Base-by-base conservation (phyloP, 2,329 filamentous ascomycete species). In the Byssoonygena ceratinophila region DNA sequence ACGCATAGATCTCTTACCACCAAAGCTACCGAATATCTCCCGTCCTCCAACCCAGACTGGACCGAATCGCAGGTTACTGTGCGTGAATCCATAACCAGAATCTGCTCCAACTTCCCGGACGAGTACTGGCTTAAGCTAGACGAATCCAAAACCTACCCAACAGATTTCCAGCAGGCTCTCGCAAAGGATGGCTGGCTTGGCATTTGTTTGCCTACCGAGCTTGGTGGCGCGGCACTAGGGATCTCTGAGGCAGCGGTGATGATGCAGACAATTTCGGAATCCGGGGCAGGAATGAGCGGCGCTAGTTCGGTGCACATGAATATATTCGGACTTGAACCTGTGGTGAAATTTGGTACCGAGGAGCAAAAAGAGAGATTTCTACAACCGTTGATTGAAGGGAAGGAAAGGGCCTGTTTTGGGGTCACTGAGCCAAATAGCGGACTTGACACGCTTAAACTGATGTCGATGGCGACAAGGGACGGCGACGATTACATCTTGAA, bases 381-480 rank as follows among this genome's bases (percentile, higher is more conserved):
- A 12, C 87, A 87, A 0, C 74, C 77, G 14, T 82, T 95, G 77
- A 88, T 88, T 29, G 85, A 85, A 67, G 89, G 89, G 12, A 84
- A 87, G 64, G 69, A 91, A 3, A 70, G 94, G 2, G 89, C 89
- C 36, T 89, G 85, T 58, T 95, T 95, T 71, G 89, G 89, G 20
- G 70, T 95, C 61, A 95, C 89, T 1, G 89, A 95, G 69, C 89
- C 89, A 51, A 94, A 95, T 68, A 89, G 94, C 66, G 89, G 89
- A 54, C 92, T 86, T 54, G 89, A 95, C 65, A 89, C 89, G 4
- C 88, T 88, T 12, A 68, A 67, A 29, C 53, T 74, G 18, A 66
- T 71, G 52, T 86, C 84, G 34, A 90, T 94, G 87, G 88, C 94
- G 75, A 88, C 84, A 4, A 87, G 87, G 1, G 65, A 66, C 12